phyloP scores from a whole-genome alignment of 306 rosid species.

The Rosa multiflora region DNA sequence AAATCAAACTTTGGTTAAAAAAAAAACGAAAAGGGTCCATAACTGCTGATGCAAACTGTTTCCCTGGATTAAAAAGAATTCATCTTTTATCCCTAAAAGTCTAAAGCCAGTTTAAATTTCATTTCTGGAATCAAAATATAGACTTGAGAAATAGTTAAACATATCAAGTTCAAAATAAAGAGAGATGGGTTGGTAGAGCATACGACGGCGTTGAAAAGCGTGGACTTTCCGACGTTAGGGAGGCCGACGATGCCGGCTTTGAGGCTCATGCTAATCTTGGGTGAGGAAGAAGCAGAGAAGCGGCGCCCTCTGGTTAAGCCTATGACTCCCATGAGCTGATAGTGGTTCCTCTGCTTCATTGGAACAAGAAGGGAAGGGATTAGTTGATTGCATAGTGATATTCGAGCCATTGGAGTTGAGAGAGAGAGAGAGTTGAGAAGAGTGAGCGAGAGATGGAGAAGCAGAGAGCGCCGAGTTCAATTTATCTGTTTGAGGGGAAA shows the following conservation, averaged over 20 bases:
- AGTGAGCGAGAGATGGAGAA: too few species aligned
- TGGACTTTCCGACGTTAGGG: constrained; percentile 95
- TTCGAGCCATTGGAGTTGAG: too few species aligned
- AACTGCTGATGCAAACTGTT: background rate
- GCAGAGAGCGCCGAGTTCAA: too few species aligned
- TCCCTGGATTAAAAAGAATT: background rate
- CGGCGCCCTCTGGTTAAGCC: too few species aligned
- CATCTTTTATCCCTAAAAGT: background rate
- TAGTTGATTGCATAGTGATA: too few species aligned
- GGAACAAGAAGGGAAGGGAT: too few species aligned
- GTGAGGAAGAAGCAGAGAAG: constrained; percentile 59
- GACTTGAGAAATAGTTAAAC: background rate
- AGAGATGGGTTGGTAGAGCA: constrained; percentile 20
- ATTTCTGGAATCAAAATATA: background rate
- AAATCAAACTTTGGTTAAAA: background rate
- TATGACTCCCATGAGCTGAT: too few species aligned
- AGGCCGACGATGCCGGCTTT: constrained; percentile 96
- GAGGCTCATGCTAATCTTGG: constrained; percentile 89
- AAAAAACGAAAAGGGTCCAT: background rate
- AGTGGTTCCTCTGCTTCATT: too few species aligned
- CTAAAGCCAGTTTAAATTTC: background rate
- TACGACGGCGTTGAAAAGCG: constrained; percentile 95
- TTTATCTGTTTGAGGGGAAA: too few species aligned
- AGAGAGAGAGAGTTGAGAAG: too few species aligned
- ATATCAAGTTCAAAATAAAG: constrained; percentile 6